phyloP scores from a whole-genome alignment of 2,329 filamentous ascomycete genomes.

The Triangularia verruculosa region DNA sequence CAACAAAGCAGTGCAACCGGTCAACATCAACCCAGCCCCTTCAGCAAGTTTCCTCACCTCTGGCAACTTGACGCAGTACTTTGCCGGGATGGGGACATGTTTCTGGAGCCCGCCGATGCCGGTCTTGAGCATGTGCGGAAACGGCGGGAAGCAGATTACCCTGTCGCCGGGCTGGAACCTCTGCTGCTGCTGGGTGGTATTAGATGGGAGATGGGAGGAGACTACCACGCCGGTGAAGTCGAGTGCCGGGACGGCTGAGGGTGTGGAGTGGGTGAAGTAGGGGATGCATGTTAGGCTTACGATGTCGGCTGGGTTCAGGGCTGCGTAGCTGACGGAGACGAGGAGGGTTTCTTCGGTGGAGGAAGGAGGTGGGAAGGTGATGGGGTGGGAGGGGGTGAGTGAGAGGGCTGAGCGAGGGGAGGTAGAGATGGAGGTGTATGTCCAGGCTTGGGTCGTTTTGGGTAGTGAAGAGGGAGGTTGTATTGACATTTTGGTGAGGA shows the following conservation, averaged over 20 bases:
- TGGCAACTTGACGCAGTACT: slow-evolving; percentile 34
- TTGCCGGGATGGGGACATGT: slow-evolving; percentile 23
- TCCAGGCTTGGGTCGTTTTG: slow-evolving; percentile 19
- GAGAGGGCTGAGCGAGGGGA: slow-evolving; percentile 18
- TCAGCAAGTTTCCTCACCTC: slow-evolving; percentile 14
- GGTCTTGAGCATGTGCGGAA: slow-evolving; percentile 24
- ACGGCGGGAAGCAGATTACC: slow-evolving; percentile 14
- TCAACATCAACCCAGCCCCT: slow-evolving; percentile 35
- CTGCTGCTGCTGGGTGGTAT: neutral
- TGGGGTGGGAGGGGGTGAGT: slow-evolving; percentile 18
- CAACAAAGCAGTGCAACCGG: slow-evolving; percentile 35
- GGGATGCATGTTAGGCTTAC: slow-evolving; percentile 33
- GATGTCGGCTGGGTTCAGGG: slow-evolving; percentile 38
- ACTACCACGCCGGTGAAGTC: slow-evolving; percentile 36
- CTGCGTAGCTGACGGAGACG: slow-evolving; percentile 34
- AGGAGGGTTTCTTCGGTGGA: slow-evolving; percentile 26
- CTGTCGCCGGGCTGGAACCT: slow-evolving; percentile 12
- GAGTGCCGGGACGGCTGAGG: slow-evolving; percentile 32
- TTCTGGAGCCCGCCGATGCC: slow-evolving; percentile 33
- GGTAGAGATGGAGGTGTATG: slow-evolving; percentile 15
- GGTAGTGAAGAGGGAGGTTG: neutral
- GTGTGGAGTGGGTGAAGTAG: slow-evolving; percentile 33
- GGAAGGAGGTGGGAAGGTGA: slow-evolving; percentile 11
- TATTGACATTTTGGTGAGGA: slow-evolving; percentile 5
- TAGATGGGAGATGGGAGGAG: neutral